Percentiles rank a stretch among this genome's conserved stretches.
Evolutionary conservation across 176 grass and related monocot species (phyloP).

Genomic region (Poa annua): DNA sequence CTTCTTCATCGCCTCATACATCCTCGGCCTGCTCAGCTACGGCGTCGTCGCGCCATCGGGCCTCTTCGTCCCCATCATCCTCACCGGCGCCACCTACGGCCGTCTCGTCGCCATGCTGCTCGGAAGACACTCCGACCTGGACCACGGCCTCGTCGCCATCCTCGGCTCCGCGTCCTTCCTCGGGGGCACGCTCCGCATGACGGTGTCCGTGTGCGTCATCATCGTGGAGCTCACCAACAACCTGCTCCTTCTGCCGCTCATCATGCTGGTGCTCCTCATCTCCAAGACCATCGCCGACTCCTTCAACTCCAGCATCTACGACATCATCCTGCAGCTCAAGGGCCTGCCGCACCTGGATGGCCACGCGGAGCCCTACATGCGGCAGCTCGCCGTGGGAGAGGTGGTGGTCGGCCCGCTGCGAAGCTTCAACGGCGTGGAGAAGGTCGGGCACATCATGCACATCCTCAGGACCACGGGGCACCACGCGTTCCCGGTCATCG

Average conservation of each 20-base stretch:
- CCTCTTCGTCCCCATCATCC: constrained; percentile 86
- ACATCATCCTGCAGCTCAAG: constrained; percentile 78
- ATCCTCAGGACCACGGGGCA: constrained; percentile 70
- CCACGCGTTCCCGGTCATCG: constrained; percentile 90
- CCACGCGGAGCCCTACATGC: constrained; percentile 92
- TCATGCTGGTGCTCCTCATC: constrained; percentile 92
- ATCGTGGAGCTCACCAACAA: constrained; percentile 94
- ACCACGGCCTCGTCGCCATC: constrained; percentile 90
- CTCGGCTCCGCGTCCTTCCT: constrained; percentile 94
- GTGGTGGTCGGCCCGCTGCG: constrained; percentile 72
- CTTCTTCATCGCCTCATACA: constrained; percentile 78
- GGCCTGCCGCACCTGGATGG: constrained; percentile 85
- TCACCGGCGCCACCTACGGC: constrained; percentile 91
- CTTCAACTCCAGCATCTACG: constrained; percentile 89
- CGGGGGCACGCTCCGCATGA: constrained; percentile 87
- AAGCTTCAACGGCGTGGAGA: constrained; percentile 74
- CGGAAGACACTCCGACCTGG: constrained; percentile 56
- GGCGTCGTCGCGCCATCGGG: constrained; percentile 89
- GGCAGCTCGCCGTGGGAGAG: constrained; percentile 79
- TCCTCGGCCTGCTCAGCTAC: constrained; percentile 82
- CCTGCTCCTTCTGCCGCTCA: constrained; percentile 80
- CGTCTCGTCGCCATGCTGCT: constrained; percentile 72
- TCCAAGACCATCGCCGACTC: constrained; percentile 90
- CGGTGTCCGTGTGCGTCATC: constrained; percentile 86
- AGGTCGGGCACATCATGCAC: constrained; percentile 76